phyloP scores from a whole-genome alignment of 495 filamentous ascomycete species.

The Podospora australis region DNA sequence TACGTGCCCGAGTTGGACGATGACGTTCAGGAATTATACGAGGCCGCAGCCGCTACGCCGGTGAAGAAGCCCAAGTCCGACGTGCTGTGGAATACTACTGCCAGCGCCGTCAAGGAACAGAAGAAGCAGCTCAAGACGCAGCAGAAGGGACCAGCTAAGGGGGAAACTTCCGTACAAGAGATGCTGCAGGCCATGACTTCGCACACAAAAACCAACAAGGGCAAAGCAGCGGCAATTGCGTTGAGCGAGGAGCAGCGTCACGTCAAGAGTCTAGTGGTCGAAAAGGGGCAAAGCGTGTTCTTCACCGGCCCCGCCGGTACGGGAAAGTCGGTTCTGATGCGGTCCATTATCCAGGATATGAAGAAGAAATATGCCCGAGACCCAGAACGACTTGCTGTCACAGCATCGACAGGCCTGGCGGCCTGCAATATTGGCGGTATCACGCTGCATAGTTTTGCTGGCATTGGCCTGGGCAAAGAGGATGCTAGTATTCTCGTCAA shows the following conservation, averaged over 20 bases:
- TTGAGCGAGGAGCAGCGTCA: conserved; percentile 80
- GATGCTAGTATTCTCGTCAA: conserved; percentile 72
- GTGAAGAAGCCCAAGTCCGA: conserved; percentile 32
- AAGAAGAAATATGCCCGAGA: conserved; percentile 68
- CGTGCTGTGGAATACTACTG: conserved; percentile 71
- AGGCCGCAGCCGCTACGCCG: conserved; percentile 17
- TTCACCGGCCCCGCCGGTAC: conserved; percentile 97
- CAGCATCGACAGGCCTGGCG: conserved; percentile 90
- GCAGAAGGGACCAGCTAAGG: conserved; percentile 34
- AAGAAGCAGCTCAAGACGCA: conserved; percentile 67
- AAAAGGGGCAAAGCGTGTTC: conserved; percentile 80
- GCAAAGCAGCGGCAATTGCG: conserved; percentile 52
- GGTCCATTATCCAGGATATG: conserved; percentile 76
- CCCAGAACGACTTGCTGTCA: conserved; percentile 79
- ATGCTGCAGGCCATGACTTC: conserved; percentile 27
- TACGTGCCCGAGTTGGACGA: conserved; percentile 9
- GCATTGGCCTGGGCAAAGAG: conserved; percentile 94
- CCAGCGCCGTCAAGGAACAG: conserved; percentile 73
- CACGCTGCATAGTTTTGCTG: conserved; percentile 91
- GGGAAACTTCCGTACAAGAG: conserved; percentile 24
- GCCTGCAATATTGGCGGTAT: conserved; percentile 96
- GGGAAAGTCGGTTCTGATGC: conserved; percentile 92
- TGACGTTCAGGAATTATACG: conserved; percentile 9
- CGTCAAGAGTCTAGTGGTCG: conserved; percentile 73
- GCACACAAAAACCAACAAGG: conserved; percentile 13